Base-by-base conservation (phyloP, 2,329 filamentous ascomycete species). In the Aspergillus fumigatus region DNA sequence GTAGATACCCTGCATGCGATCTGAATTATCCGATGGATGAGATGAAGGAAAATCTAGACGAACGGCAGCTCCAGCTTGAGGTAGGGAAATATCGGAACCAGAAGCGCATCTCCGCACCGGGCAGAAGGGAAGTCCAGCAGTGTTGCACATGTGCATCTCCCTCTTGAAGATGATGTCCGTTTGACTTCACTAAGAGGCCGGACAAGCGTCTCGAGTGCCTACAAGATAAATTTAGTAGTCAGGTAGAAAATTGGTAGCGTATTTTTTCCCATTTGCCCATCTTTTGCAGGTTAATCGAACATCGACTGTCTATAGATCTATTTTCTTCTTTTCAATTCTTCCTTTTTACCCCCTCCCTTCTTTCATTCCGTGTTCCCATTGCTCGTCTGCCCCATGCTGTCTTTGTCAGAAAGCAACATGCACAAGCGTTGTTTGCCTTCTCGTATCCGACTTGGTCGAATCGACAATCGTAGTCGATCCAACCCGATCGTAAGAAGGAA, bases 301-400 rank as follows among this genome's bases (percentile, higher is more conserved):
- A 60, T 47, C 43, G 40, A 50, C 50, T 56, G 54, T 63, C 61
- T 62, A 64, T 65, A 60, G 54, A 55, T 63, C 59, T 63, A 65
- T 56, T 55, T 61, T 61, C 63, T 62, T 63, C 25, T 47, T 47
- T 19, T 19, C 21, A 3, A 5, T 47, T 21, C 23, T 47, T 7
- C n/a, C 19, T 23, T 21, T 47, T 47, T 19, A 5, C 11, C 23
- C 19, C 43, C 32, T 35, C 32, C 32, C 9, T 29, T 10, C 32
- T 17, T 29, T 10, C 21, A 14, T 47, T 47, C 14, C 17, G 43
- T 47, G 43, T 47, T 47, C 21, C 43, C 43, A 26, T 47, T 6
- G 19, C 43, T 23, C 23, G 21, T 23, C 8, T 25, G 21, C 25
- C n/a, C 32, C 32, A 35, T 35, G 14, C 14, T 35, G 32, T 11